Evolutionary conservation across 2,329 filamentous ascomycete genomes (phyloP), one percentile per base, ranked within the genome.

Genomic region (Diplodia corticola): DNA sequence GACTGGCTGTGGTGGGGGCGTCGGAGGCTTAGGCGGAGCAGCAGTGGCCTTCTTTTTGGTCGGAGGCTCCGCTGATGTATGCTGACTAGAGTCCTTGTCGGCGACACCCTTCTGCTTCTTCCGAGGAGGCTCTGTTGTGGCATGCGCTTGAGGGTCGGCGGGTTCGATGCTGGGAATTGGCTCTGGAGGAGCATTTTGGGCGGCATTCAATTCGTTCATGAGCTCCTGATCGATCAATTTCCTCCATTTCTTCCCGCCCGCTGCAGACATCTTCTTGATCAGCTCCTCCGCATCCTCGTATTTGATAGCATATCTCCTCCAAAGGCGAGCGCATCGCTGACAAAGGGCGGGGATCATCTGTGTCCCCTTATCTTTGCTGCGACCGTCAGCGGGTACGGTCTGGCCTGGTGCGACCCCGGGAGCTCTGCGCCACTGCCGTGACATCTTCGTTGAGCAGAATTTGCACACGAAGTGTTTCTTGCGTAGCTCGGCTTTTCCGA

Each of bases 261-360:
- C 87, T 69, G 90, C 88, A 0, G 89, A 87, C 49, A 96, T 88
- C 80, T 97, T 96, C 80, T 93, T 96, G 46, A 89, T 87, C 44
- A 97, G 86, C 72, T 98, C 94, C 49, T 98, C 95, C 15, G 93
- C 86, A 70, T 96, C 92, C 77, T 98, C 95, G 88, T 92, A 99
- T 70, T 96, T 92, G 68, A 99, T 92, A 17, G 90, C 94, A 77
- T 99, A 99, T 70, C 94, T 91, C 59, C 95, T 89, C 95, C 95
- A 99, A 9, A 99, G 82, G 73, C 95, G 89, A 28, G 93, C 93
- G 74, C 95, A 99, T 67, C 94, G 88, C 67, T 93, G 86, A 76
- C 95, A 99, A 4, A 99, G 85, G 3, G 94, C 93, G 57, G 93
- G 85, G 20, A 96, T 86, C 40, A 90, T 88, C 71, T 90, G 88